These are phyloP conservation scores for Delonix regia DNA, from an alignment of 306 rosid genomes.

Conservation along the genomic window DNA sequence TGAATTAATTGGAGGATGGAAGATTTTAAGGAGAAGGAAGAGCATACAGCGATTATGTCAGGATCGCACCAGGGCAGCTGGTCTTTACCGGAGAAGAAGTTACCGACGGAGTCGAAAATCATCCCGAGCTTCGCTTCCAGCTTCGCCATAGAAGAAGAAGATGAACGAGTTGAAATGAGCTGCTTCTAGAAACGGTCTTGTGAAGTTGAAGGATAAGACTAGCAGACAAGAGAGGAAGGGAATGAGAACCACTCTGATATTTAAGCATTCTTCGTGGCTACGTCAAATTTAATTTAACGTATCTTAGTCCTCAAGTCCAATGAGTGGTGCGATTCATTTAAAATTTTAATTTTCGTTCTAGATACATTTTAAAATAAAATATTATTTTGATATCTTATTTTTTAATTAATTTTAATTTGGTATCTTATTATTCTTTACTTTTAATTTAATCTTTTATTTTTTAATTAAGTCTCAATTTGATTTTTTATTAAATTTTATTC, in stretches of 20 bases:
- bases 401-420: no score
- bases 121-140: slow-evolving; percentile 70
- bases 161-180: background rate
- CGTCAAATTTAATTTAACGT: background rate
- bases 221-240: background rate
- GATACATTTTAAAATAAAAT: no score
- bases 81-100: slow-evolving; percentile 81
- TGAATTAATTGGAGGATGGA: background rate
- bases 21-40: background rate
- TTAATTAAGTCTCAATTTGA: no score
- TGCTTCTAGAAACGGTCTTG: background rate
- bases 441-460: no score
- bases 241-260: background rate
- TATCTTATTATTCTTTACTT: no score
- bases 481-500: no score
- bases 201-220: background rate
- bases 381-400: no score
- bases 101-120: slow-evolving; percentile 63
- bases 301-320: background rate
- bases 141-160: slow-evolving; percentile 40
- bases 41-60: slow-evolving; percentile 65
- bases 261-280: slow-evolving; percentile 4
- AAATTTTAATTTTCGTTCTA: no score
- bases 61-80: slow-evolving; percentile 77
- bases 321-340: no score